Evolutionary conservation across 2,329 filamentous ascomycete species (phyloP), one percentile per base, ranked within the genome.

Genomic region (Uncinocarpus reesii): DNA sequence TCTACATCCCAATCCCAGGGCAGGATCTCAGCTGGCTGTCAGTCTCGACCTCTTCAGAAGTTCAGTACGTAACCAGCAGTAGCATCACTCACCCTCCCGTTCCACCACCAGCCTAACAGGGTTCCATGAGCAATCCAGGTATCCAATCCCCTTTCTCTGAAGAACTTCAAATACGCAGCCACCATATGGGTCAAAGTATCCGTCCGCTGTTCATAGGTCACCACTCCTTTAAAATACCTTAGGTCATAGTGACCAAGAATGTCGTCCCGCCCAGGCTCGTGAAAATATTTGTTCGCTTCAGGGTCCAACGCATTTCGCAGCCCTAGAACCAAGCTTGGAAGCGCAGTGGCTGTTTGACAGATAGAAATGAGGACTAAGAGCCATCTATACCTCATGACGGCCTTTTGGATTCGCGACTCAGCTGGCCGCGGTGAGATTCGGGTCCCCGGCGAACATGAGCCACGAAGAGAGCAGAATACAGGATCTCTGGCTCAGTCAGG

Each of bases 121-220:
- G 86, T 88, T 42, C 86, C 86, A 64, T 93, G 86, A 32, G 86
- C 86, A 51, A 93, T 79, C 86, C 86, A 92, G 0, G 86, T 90
- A 66, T 90, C 84, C 53, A 87, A 67, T 5, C 78, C 77, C 47
- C 81, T 71, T 15, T 76, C 70, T 37, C 72, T 69, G 63, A 85
- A 83, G 48, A 78, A 80, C 38, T 73, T 72, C 37, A 92, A 74
- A 66, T 92, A 92, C 44, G 84, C 81, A 53, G 80, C 78, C 55
- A 88, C 77, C 55, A 92, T 78, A 62, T 84, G 75, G 42, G 74
- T 74, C 48, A 90, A 75, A 4, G 78, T 79, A 23, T 77, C 69
- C n/a, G 75, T 74, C 58, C 84, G 79, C 54, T 81, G 76, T 32
- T 78, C 76, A 64, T 88, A 83, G 11, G 73, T 67, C 7, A 89